Conservation (phyloP, 169 alveolate species). For the Plasmodium adleri region DNA sequence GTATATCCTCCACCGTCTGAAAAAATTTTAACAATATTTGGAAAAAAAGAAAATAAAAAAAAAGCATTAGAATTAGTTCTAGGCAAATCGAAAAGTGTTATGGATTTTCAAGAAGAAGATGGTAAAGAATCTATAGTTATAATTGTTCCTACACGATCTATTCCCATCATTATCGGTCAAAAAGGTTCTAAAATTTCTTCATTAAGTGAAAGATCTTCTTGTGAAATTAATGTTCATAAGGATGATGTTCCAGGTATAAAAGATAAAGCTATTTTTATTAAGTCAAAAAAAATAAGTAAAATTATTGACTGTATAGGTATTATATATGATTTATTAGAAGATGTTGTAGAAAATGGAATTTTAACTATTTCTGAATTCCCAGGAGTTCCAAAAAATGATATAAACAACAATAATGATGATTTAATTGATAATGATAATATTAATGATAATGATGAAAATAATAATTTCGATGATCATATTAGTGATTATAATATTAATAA, state of each 20-base stretch:
- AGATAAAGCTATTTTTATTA: conserved; percentile 70
- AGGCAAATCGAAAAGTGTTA: conserved; percentile 59
- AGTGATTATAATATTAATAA: background rate
- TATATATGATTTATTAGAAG: conserved; percentile 57
- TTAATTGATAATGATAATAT: background rate
- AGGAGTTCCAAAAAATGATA: conserved; percentile 50
- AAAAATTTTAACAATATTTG: conserved; percentile 49
- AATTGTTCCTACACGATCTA: conserved; percentile 72
- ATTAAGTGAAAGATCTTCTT: conserved; percentile 42
- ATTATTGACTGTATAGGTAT: conserved; percentile 67
- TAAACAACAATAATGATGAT: background rate
- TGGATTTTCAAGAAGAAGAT: conserved; percentile 77
- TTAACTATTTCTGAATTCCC: conserved; percentile 56
- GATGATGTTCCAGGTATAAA: conserved; percentile 75
- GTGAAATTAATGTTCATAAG: conserved; percentile 73
- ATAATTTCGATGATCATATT: background rate
- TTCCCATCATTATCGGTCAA: conserved; percentile 68
- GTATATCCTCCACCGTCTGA: conserved; percentile 73
- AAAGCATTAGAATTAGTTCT: conserved; percentile 69
- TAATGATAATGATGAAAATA: background rate
- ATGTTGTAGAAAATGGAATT: conserved; percentile 63
- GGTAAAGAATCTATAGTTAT: conserved; percentile 71
- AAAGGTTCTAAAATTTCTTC: conserved; percentile 68
- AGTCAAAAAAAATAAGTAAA: conserved; percentile 45
- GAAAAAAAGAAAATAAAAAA: conserved; percentile 73